A percentile compares a stretch with the other conserved stretches of the same genome.
Evolutionary conservation across 768 basidiomycete species (phyloP).

Genomic region (Mycena rebaudengoi): DNA sequence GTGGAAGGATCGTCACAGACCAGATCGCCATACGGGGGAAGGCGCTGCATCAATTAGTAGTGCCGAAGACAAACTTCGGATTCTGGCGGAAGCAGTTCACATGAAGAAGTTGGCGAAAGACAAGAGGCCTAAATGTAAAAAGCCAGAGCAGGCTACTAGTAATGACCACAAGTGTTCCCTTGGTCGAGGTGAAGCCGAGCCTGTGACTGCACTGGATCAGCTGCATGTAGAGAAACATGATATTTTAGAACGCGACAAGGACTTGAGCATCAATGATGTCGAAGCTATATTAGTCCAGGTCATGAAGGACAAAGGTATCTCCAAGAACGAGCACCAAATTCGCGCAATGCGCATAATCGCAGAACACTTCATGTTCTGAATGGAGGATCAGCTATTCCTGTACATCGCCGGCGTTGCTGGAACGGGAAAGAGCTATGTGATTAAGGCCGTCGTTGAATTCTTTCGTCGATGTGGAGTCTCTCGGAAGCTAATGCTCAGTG

Average conservation of each 20-base stretch:
- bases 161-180: no score
- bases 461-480: neutral
- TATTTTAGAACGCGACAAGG: neutral
- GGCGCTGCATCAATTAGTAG: no score
- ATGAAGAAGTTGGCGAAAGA: no score
- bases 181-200: no score
- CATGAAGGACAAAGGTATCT: neutral
- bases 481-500: neutral
- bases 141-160: no score
- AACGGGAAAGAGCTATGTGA: neutral
- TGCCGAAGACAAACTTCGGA: no score
- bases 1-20: no score
- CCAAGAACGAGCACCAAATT: neutral
- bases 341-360: neutral
- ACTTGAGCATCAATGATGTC: neutral
- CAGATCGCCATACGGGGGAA: no score
- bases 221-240: neutral
- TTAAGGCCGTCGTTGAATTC: neutral
- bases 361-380: constrained; percentile 5
- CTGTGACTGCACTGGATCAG: no score
- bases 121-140: no score
- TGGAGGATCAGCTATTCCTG: constrained; percentile 1
- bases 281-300: neutral
- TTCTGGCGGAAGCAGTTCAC: no score
- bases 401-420: constrained; percentile 2